Evolutionary conservation across 345 rosid species (phyloP), one percentile per base, ranked within the genome.

Genomic region (Raphanus sativus): DNA sequence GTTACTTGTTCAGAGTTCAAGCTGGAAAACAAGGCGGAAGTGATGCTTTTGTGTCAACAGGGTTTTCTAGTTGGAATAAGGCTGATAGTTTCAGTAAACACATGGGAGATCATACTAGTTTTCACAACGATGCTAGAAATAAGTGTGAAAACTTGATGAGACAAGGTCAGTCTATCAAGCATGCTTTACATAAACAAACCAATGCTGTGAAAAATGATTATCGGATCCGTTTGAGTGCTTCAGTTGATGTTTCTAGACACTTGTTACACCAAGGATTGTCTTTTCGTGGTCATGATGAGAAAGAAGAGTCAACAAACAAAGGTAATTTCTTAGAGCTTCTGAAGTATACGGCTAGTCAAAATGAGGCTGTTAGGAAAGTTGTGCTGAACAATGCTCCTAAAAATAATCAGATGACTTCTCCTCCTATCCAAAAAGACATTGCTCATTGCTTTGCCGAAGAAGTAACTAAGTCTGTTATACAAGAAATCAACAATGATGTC

Each of bases 241-340:
- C 38, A 2, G 6, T 61, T n/a, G 38, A 61, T 61, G 65, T 13
- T 61, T 61, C 17, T 12, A 61, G 38, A 29, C 17, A 61, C 38
- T 61, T 62, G 40, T 29, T 62, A 62, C 38, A 30, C 21, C 38
- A 30, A 62, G 40, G 25, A 6, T 30, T 62, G 7, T 15, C 38
- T 12, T 62, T 62, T 13, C 24, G 40, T 62, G 40, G 11, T 30
- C 65, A 30, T 62, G 65, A 62, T 62, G 65, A 62, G 65, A 28
- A 11, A 26, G 36, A 61, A 26, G 9, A 61, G 7, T 61, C 66
- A 62, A 29, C 24, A 50, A 50, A 54, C 24, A 54, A 54, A 54
- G 10, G 26, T 54, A 54, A 54, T 16, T 54, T 54, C 10, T 54
- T 54, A 52, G 59, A 54, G 59, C 10, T 54, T 54, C 10, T 54